Evolutionary conservation across 2,329 filamentous ascomycete genomes (phyloP).

Genomic region (Fusarium algeriense): DNA sequence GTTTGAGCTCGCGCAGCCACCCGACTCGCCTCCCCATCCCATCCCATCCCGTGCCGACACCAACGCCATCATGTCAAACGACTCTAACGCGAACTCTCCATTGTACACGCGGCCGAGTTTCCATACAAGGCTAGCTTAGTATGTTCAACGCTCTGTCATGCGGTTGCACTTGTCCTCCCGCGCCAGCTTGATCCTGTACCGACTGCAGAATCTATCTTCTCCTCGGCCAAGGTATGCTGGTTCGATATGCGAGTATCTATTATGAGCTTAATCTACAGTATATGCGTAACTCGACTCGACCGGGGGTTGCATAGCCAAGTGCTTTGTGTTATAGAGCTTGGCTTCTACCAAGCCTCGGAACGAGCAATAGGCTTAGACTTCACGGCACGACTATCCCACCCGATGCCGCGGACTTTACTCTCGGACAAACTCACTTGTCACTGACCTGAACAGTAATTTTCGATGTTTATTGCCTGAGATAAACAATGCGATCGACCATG

Average conservation of each 20-base stretch:
- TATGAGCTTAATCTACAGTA: conserved; percentile 1
- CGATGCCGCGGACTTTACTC: not conserved
- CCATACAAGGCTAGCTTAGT: conserved; percentile 3
- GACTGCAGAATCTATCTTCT: conserved; percentile 33
- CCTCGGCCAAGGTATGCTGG: conserved; percentile 1
- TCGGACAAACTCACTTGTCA: not conserved
- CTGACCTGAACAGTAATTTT: not conserved
- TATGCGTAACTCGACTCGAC: not conserved
- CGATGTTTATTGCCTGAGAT: not conserved
- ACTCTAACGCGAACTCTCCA: not conserved
- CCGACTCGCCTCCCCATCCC: conserved; percentile 7
- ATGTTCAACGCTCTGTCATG: conserved; percentile 5
- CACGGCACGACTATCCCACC: not conserved
- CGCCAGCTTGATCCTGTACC: conserved; percentile 2
- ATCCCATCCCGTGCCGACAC: not conserved
- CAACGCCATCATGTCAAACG: not conserved
- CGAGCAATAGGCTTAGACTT: not conserved
- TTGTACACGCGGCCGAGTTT: not conserved
- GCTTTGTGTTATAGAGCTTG: not conserved
- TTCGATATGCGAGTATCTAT: conserved; percentile 12
- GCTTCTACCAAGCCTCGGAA: not conserved
- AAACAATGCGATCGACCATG: not conserved
- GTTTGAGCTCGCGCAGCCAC: conserved; percentile 30
- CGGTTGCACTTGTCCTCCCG: conserved; percentile 27
- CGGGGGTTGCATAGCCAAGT: not conserved